These are phyloP conservation scores for Chaetomium sp. DNA, from an alignment of 2,329 filamentous ascomycete genomes.

Conservation along the genomic window DNA sequence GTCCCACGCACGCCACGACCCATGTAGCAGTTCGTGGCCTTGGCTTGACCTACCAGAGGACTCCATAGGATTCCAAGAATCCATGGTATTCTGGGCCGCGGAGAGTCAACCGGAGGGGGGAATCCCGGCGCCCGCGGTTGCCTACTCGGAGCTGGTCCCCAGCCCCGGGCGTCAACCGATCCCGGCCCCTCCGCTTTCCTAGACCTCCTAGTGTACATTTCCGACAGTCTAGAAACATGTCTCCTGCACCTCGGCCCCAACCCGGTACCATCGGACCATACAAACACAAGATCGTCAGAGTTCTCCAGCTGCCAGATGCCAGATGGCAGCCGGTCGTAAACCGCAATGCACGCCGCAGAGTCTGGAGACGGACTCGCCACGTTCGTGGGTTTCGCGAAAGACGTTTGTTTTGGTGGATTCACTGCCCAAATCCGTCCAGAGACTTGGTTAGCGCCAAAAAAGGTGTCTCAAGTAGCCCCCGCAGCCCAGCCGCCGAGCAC, in stretches of 20 bases:
- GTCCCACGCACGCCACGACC: no score
- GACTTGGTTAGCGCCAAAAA: neutral
- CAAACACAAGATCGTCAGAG: neutral
- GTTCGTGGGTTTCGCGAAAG: neutral
- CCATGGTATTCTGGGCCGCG: neutral
- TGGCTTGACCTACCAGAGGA: no score
- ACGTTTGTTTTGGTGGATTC: neutral
- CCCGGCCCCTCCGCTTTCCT: neutral
- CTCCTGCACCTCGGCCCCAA: no score
- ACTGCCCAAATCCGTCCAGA: neutral
- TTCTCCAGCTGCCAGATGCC: no score
- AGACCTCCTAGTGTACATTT: no score
- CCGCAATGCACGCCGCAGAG: neutral
- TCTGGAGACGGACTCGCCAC: neutral
- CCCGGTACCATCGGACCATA: neutral
- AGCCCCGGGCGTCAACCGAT: neutral
- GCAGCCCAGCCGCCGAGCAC: neutral
- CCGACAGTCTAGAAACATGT: no score
- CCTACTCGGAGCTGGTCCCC: neutral
- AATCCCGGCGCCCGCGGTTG: neutral
- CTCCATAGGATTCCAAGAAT: no score
- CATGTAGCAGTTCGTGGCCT: no score
- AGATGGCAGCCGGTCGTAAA: no score
- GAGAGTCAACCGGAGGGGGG: neutral
- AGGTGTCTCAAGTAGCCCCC: constrained; percentile 1